Conservation (phyloP, 2,329 filamentous ascomycete species). For the Orbilia quercus region DNA sequence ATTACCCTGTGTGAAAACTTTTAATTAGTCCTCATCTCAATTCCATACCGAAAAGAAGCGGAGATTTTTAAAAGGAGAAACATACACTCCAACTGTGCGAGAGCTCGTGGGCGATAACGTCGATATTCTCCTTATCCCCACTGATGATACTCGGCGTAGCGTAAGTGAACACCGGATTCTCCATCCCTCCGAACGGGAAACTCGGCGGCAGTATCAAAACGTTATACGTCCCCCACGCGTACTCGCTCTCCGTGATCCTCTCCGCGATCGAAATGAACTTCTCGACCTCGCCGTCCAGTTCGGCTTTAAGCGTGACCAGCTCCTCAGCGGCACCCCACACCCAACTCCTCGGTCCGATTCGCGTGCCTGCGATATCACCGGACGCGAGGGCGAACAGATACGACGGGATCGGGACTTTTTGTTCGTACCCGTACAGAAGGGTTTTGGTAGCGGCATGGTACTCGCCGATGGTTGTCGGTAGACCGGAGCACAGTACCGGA, state of each 20-base stretch:
- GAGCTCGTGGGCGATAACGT: constrained; percentile 91
- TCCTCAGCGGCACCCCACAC: constrained; percentile 91
- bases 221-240: constrained; percentile 95
- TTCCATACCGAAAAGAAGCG: background rate
- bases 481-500: constrained; percentile 90
- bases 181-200: constrained; percentile 78
- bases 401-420: constrained; percentile 89
- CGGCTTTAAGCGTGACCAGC: constrained; percentile 84
- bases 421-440: constrained; percentile 83
- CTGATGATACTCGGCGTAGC: constrained; percentile 94
- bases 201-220: constrained; percentile 69
- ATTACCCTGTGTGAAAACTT: constrained; percentile 56
- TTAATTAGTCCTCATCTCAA: background rate
- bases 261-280: constrained; percentile 90
- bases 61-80: constrained; percentile 35
- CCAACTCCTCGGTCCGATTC: constrained; percentile 83
- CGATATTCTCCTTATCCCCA: constrained; percentile 88
- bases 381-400: constrained; percentile 94
- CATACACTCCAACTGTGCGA: constrained; percentile 72
- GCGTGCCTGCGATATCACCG: constrained; percentile 85
- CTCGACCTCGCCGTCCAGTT: constrained; percentile 90
- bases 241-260: constrained; percentile 71
- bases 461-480: constrained; percentile 66
- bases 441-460: constrained; percentile 61
- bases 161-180: constrained; percentile 94